Base-by-base conservation (phyloP, 108 stramenopile genomes). In the Heterococcus sp. region DNA sequence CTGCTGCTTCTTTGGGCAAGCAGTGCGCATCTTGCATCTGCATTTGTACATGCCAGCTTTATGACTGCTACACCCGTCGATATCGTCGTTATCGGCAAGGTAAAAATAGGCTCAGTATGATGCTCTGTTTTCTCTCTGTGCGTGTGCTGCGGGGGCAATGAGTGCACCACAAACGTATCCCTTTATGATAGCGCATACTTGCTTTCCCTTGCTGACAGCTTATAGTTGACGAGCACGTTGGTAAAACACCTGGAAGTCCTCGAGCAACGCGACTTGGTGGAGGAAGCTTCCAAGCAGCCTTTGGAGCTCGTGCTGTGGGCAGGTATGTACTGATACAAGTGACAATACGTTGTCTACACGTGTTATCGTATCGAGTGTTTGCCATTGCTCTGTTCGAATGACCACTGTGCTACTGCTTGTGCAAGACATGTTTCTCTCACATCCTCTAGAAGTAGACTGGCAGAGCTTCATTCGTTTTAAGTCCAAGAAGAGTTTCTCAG, bases 271-370 rank as follows among this genome's bases (percentile, higher is more conserved):
- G 71, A 38, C 71, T 71, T 27, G 71, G 71, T 5, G 71, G 71
- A 5, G 71, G 71, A 8, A 30, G 27, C n/a, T 35, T 35, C 4
- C 71, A 71, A 38, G 71, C 71, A n/a, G 71, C 71, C 21, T 71
- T 71, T 71, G 71, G 71, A 35, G 71, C 34, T 11, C 3, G 71
- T 2, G 71, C 35, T 21, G 36, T 35, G 71, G 29, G 71, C 4
- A 4, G 35, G 71, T 58, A 58, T 58, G 46, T 8, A 58, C 46
- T 8, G 46, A 8, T 8, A 8, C 46, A 21, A 58, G 46, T 58
- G 46, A 8, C 21, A 21, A 58, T 58, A 14, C 46, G 46, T 21
- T 58, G 8, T 8, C 21, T 8, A 58, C 46, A 58, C 46, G n/a
- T n/a, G n/a, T n/a, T n/a, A n/a, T n/a, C n/a, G n/a, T n/a, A n/a